Percentiles rank a stretch among this genome's conserved stretches.
These are phyloP conservation scores for Scenedesmus sp. DNA, from an alignment of 163 green algal genomes.

Conservation along the genomic window DNA sequence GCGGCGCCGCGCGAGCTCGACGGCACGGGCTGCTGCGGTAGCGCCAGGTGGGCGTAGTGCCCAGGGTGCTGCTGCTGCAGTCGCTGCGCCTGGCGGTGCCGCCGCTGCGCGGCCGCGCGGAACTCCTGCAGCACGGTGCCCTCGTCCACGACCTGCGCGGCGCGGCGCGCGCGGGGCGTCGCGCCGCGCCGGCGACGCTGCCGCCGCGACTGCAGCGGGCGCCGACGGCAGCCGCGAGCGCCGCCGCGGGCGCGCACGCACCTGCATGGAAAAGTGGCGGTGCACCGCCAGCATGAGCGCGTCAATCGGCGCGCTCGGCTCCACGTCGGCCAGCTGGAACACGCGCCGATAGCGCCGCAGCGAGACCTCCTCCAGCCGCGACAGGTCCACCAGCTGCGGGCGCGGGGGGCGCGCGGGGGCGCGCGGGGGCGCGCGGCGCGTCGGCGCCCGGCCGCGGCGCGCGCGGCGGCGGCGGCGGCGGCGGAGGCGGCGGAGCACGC, in stretches of 20 bases:
- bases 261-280: no score
- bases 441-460: not conserved
- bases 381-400: slow-evolving; percentile 59
- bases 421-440: not conserved
- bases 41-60: slow-evolving; percentile 6
- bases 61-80: slow-evolving; percentile 6
- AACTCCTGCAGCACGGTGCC: slow-evolving; percentile 10
- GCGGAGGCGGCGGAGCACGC: not conserved
- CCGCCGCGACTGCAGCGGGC: no score
- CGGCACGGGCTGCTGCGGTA: no score
- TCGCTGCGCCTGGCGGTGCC: slow-evolving; percentile 22
- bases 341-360: slow-evolving; percentile 58
- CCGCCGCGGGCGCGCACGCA: no score
- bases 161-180: no score
- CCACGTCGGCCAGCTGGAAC: slow-evolving; percentile 49
- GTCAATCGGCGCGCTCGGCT: no score
- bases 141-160: slow-evolving; percentile 16
- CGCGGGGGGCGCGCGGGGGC: not conserved
- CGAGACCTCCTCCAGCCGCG: slow-evolving; percentile 59
- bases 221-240: no score
- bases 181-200: no score
- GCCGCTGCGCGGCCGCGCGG: not conserved
- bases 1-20: no score
- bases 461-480: not conserved
- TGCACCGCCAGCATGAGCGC: no score